Base-by-base conservation (phyloP, 2,329 filamentous ascomycete genomes). In the Celoporthe dispersa region DNA sequence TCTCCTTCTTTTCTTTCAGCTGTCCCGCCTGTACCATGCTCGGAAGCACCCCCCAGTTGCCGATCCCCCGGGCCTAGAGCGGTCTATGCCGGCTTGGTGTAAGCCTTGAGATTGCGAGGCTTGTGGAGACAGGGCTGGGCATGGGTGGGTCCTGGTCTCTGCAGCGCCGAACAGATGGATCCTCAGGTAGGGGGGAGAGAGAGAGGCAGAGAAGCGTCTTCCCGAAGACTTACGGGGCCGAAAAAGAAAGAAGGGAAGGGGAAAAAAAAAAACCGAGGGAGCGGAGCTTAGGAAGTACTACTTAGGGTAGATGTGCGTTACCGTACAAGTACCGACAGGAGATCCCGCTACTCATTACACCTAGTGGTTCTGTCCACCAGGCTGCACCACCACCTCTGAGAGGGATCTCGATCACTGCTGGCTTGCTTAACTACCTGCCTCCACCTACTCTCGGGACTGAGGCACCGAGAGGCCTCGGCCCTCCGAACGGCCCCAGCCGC, bases 21-120 rank as follows among this genome's bases (percentile, higher is more conserved):
- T 25, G 37, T 39, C 9, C 44, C 41, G 48, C 41, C 63, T 44
- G 33, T 37, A 33, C 39, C 19, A 59, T n/a, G 53, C 44, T 39
- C 37, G 44, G n/a, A n/a, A 48, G 28, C 39, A n/a, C 41, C 61
- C 44, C 39, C 41, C 61, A 37, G 37, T 33, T 59, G 68, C 63
- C 53, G 65, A 70, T 72, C 71, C 8, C 28, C 35, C n/a, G 22
- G 68, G 68, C 65, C 72, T 69, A 68, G 72, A 73, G 68, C 70
- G 68, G 70, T 63, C 72, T 3, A 60, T 73, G 35, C 60, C 60
- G 39, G 61, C 64, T 57, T 61, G 25, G 37, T 39, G 57, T 67
- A 48, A 70, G 64, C 63, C 44, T 31, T 48, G 64, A 53, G 37
- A 69, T 28, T 64, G 48, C 64, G 48, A 61, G 65, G 69, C 64